These are phyloP conservation scores for Irpex sp. DNA, from an alignment of 1,284 basidiomycete genomes.

Conservation along the genomic window DNA sequence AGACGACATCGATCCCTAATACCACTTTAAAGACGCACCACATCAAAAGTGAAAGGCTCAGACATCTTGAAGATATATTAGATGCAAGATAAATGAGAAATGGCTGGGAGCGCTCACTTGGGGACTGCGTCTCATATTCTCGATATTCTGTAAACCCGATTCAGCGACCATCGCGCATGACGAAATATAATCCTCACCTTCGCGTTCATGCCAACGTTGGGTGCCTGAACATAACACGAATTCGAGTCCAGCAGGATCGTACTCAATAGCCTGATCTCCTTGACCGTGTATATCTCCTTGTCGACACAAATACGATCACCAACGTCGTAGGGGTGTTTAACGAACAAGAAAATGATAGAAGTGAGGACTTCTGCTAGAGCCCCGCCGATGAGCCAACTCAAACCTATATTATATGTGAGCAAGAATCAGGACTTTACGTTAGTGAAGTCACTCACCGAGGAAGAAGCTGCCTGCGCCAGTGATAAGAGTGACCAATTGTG, in stretches of 20 bases:
- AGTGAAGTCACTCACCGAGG: conserved; percentile 49
- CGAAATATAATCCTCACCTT: conserved; percentile 40
- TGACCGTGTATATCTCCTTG: conserved; percentile 70
- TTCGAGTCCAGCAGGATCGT: conserved; percentile 71
- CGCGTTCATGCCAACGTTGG: conserved; percentile 66
- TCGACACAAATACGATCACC: conserved; percentile 71
- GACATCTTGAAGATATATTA: conserved; percentile 48
- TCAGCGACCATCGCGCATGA: background rate
- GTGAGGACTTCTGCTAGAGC: conserved; percentile 66
- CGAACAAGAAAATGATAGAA: conserved; percentile 84
- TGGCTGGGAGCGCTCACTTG: conserved; percentile 33
- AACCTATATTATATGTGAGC: conserved; percentile 38
- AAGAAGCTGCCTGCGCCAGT: conserved; percentile 82
- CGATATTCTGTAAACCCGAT: conserved; percentile 48
- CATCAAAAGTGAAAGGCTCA: conserved; percentile 80
- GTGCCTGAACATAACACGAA: conserved; percentile 59
- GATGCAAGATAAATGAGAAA: background rate
- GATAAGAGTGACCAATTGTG: conserved; percentile 69
- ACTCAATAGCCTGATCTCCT: conserved; percentile 82
- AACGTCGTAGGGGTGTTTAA: conserved; percentile 87
- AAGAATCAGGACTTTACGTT: background rate
- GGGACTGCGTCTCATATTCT: conserved; percentile 70
- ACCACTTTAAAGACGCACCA: conserved; percentile 29
- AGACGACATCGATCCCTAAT: no score
- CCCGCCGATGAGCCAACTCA: conserved; percentile 88